Conservation (phyloP, 345 rosid genomes). For the Citrus hindsii region DNA sequence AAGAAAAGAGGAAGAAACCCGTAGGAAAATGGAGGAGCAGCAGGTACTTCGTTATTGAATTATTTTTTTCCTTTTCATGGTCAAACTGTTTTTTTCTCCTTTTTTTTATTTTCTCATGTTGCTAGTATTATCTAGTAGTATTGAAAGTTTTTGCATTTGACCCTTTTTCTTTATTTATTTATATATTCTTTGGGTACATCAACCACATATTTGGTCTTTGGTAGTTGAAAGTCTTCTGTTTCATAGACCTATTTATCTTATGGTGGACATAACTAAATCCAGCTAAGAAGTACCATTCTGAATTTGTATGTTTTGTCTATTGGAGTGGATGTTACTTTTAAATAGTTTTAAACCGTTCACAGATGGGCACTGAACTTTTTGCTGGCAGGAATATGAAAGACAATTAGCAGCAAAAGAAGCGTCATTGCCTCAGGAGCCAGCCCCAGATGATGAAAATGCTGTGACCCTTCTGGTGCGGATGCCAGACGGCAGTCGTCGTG, state of each 20-base stretch:
- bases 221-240: not conserved
- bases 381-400: slow-evolving; percentile 78
- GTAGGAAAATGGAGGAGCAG: slow-evolving; percentile 74
- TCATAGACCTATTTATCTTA: not conserved
- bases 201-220: not conserved
- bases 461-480: slow-evolving; percentile 80
- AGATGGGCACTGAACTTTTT: slow-evolving; percentile 6
- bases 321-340: not conserved
- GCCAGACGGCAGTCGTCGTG: slow-evolving; percentile 94
- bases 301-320: not conserved
- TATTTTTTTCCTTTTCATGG: not conserved
- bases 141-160: not conserved
- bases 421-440: slow-evolving; percentile 87
- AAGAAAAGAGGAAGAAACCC: slow-evolving; percentile 70
- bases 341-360: not conserved
- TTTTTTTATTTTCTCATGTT: not conserved
- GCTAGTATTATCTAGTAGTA: not conserved
- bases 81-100: not conserved
- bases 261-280: not conserved
- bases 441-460: slow-evolving; percentile 78
- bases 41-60: slow-evolving; percentile 44
- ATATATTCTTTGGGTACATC: not conserved
- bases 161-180: too few species aligned
- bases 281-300: not conserved
- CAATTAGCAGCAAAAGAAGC: slow-evolving; percentile 85